Evolutionary conservation across 805 yeast genomes (phyloP), one percentile per base, ranked within the genome.

Genomic region (Tetrapisispora nanseiensis): DNA sequence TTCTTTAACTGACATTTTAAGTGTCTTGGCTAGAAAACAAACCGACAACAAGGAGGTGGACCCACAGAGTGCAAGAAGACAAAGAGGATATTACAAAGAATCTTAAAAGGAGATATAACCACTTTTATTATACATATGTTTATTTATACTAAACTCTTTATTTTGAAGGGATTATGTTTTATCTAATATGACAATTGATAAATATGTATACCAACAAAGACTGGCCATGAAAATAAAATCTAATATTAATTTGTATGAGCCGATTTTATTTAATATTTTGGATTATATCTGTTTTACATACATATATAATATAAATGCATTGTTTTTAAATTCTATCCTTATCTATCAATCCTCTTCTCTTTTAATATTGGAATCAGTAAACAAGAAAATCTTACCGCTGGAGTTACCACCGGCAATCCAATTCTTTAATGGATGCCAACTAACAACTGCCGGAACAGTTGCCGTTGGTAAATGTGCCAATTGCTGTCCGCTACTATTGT

Each of bases 321-420:
- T 40, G 27, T 20, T 34, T 40, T 20, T 15, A 34, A 23, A 19
- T 28, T 6, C 23, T 16, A 6, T 22, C 18, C 10, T 4, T n/a
- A 6, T 23, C 23, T 23, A 38, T 4, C 8, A 10, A 15, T 32
- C 33, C n/a, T 41, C 44, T 32, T 41, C 44, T 20, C 32, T 27
- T 20, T 30, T 36, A 2, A 31, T 34, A 27, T 36, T 18, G 20
- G 44, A 41, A 34, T 53, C 54, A 12, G 61, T 48, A 39, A 60
- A 84, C 40, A 86, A 58, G 56, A 82, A 85, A 0, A 80, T 79
- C 55, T 89, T 89, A 7, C 97, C 97, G 54, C 94, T 84, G 18
- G 97, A 92, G 46, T 89, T 84, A 9, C 95, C 97, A 1, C 98
- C 98, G 3, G 76, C 87, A 5, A 83, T 63, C 96, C 97, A 87